Percentiles rank a stretch among this genome's conserved stretches.
These are phyloP conservation scores for Backusella tarrabulga DNA, from an alignment of 192 early-diverging fungal genomes.

Conservation along the genomic window DNA sequence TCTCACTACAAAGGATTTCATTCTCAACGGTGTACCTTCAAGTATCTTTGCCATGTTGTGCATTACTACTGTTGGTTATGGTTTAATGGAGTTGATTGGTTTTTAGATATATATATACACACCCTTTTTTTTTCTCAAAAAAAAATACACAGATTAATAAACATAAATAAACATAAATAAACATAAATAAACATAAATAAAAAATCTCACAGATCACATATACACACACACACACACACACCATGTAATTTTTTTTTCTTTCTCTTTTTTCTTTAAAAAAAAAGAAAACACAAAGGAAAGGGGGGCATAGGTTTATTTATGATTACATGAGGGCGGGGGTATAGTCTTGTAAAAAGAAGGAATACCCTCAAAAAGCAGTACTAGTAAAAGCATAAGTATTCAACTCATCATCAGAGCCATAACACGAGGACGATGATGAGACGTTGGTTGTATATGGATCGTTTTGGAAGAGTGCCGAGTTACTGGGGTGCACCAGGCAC, in stretches of 20 bases:
- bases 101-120: constrained; percentile 6
- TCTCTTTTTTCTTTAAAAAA: neutral
- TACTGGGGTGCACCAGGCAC: constrained; percentile 24
- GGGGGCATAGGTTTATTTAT: constrained; percentile 1
- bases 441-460: neutral
- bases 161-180: neutral
- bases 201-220: neutral
- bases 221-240: neutral
- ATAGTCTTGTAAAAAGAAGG: neutral
- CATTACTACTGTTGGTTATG: constrained; percentile 78
- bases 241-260: neutral
- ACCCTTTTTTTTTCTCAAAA: neutral
- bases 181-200: neutral
- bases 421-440: constrained; percentile 9
- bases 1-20: constrained; percentile 79
- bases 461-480: constrained; percentile 8
- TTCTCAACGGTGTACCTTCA: constrained; percentile 76
- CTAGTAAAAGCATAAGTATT: neutral
- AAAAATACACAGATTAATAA: neutral
- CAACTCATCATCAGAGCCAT: constrained; percentile 13
- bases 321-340: neutral
- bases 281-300: neutral
- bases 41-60: constrained; percentile 69
- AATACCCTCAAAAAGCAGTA: neutral
- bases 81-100: constrained; percentile 62